Percentiles rank a stretch among this genome's conserved stretches.
phyloP scores from a whole-genome alignment of 2,329 filamentous ascomycete species.

The Tolypocladium ovalisporum region DNA sequence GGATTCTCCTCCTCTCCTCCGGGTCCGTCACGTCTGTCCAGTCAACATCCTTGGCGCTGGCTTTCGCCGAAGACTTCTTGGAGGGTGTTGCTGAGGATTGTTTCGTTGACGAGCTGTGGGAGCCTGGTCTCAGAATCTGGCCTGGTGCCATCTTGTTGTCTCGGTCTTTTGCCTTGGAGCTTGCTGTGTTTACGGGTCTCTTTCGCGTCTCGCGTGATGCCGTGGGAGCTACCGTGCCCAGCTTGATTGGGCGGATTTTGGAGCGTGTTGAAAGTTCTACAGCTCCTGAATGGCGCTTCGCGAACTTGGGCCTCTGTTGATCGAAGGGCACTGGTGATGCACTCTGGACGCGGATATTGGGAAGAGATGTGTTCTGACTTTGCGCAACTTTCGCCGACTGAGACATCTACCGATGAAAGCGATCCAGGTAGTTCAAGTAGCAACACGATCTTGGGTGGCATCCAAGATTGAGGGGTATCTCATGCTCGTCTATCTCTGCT shows the following conservation, averaged over 20 bases:
- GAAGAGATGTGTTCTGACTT: conserved; percentile 8
- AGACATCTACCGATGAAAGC: conserved; percentile 12
- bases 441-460: not conserved
- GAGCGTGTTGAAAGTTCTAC: not conserved
- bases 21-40: conserved; percentile 62
- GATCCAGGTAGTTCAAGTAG: not conserved
- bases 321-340: conserved; percentile 11
- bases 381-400: not conserved
- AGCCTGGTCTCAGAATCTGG: conserved; percentile 9
- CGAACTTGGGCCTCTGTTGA: conserved; percentile 1
- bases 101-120: conserved; percentile 14
- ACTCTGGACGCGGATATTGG: conserved; percentile 17
- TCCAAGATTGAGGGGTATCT: not conserved
- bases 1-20: conserved; percentile 60
- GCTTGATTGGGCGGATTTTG: conserved; percentile 1
- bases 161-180: not conserved
- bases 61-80: conserved; percentile 25
- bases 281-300: too few relatives aligned
- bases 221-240: not conserved
- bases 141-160: not conserved
- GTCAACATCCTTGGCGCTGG: conserved; percentile 41
- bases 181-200: conserved; percentile 2
- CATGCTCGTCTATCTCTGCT: not conserved
- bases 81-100: conserved; percentile 18
- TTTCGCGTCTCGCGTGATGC: conserved; percentile 7